Conservation (phyloP, 164 flowering plant species). For the Berberis vulgaris region DNA sequence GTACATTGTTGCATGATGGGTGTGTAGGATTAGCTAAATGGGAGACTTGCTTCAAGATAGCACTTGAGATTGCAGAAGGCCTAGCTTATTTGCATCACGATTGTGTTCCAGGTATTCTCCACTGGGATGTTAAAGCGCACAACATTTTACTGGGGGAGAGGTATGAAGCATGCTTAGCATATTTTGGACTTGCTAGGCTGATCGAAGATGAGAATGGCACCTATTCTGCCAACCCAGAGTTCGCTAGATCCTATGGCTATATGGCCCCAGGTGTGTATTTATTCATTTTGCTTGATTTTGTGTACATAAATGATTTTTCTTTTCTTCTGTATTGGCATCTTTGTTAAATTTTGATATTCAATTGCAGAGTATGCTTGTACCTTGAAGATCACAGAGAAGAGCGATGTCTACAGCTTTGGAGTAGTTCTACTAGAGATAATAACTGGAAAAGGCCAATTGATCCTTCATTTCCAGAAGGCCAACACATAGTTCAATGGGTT, state of each 20-base stretch:
- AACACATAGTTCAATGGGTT: conserved; percentile 30
- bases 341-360: neutral
- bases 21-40: conserved; percentile 40
- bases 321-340: neutral
- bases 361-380: conserved; percentile 53
- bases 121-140: conserved; percentile 78
- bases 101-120: conserved; percentile 69
- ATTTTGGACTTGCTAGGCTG: conserved; percentile 72
- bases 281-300: neutral
- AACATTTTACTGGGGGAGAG: conserved; percentile 61
- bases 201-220: conserved; percentile 39
- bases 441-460: conserved; percentile 74
- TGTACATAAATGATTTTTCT: neutral
- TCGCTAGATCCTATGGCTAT: conserved; percentile 88
- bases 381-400: conserved; percentile 65
- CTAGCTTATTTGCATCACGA: conserved; percentile 77
- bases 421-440: conserved; percentile 66
- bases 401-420: conserved; percentile 77
- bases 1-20: conserved; percentile 45
- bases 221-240: conserved; percentile 42
- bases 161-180: conserved; percentile 64
- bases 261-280: conserved; percentile 63
- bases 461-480: conserved; percentile 56
- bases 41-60: conserved; percentile 64
- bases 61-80: conserved; percentile 72